A percentile compares a stretch with the other conserved stretches of the same genome.
phyloP scores from a whole-genome alignment of 2,329 filamentous ascomycete genomes.

The Chrysoporthe deuterocubensis region DNA sequence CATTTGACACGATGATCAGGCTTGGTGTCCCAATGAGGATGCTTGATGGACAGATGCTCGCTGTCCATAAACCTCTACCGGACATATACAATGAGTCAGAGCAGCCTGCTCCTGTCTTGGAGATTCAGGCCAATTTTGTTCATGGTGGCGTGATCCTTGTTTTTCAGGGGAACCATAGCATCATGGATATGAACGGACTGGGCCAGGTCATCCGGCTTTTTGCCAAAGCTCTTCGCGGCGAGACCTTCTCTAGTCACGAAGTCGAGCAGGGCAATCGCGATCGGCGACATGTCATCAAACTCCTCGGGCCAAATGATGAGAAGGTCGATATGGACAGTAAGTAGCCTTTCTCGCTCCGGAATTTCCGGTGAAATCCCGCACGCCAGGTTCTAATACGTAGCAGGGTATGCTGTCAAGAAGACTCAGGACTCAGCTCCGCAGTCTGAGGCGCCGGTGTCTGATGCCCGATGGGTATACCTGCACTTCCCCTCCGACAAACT shows the following conservation, averaged over 20 bases:
- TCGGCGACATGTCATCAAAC: slow-evolving; percentile 13
- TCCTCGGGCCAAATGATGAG: slow-evolving; percentile 14
- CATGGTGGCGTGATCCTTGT: slow-evolving; percentile 30
- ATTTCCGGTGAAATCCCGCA: not conserved
- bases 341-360: not conserved
- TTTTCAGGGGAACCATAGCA: slow-evolving; percentile 31
- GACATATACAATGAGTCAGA: slow-evolving; percentile 22
- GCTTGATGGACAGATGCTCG: slow-evolving; percentile 17
- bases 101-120: slow-evolving; percentile 15
- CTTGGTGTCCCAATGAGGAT: slow-evolving; percentile 18
- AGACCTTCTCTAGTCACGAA: slow-evolving; percentile 14
- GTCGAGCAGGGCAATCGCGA: slow-evolving; percentile 22
- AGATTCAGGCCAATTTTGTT: slow-evolving; percentile 32
- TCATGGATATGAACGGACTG: slow-evolving; percentile 33
- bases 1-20: slow-evolving; percentile 14
- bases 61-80: slow-evolving; percentile 15
- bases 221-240: slow-evolving; percentile 16
- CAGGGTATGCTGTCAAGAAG: not conserved
- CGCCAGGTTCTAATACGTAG: not conserved
- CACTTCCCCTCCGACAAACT: slow-evolving; percentile 20
- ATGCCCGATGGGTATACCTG: slow-evolving; percentile 27
- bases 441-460: not conserved
- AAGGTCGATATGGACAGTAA: slow-evolving; percentile 16
- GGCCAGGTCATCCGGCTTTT: slow-evolving; percentile 27
- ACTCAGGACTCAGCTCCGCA: not conserved